Evolutionary conservation across 106 monocot genomes (phyloP).

Genomic region (Dendrobium nobile): DNA sequence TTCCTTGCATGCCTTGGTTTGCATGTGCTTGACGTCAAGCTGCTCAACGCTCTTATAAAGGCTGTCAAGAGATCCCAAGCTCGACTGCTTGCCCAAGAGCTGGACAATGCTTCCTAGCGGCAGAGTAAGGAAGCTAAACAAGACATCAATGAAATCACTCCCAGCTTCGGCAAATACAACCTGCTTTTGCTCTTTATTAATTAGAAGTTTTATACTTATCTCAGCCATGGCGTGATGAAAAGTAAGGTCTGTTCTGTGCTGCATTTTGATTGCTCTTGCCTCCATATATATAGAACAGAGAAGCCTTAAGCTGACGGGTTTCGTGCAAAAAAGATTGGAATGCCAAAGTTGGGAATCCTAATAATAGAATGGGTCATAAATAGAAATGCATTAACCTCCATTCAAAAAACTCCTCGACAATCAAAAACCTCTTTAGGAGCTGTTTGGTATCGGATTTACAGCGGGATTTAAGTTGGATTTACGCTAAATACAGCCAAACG

Average conservation of each 20-base stretch:
- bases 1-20: slow-evolving; percentile 17
- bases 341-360: no score
- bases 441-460: no score
- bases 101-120: slow-evolving; percentile 34
- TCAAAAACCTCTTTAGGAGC: no score
- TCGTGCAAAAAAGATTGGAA: no score
- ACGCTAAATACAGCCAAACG: no score
- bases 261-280: no score
- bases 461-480: no score
- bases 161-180: slow-evolving; percentile 43
- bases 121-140: slow-evolving; percentile 51
- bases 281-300: no score
- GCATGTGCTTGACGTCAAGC: slow-evolving; percentile 20
- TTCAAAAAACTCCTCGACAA: no score
- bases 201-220: slow-evolving; percentile 24
- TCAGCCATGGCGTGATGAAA: background rate
- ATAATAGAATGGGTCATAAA: no score
- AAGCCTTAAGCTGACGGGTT: no score
- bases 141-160: slow-evolving; percentile 32
- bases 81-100: slow-evolving; percentile 14
- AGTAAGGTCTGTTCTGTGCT: background rate
- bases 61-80: slow-evolving; percentile 19
- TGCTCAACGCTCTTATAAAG: slow-evolving; percentile 34
- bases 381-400: no score
- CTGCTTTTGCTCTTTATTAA: slow-evolving; percentile 25